Evolutionary conservation across 1,139 yeast species (phyloP).

Genomic region (Kodamaea alishanica): DNA sequence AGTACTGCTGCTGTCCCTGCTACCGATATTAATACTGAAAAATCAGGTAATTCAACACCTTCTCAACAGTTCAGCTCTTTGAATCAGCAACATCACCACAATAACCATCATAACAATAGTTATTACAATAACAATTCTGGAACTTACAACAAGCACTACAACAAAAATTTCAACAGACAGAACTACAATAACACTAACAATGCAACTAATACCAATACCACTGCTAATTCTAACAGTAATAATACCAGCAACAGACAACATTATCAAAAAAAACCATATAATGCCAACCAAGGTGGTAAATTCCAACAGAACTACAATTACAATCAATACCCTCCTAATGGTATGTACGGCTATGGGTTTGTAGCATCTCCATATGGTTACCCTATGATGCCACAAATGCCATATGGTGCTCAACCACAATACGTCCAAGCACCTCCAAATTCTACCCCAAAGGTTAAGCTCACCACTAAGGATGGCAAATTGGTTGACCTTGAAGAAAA

Average conservation of each 20-base stretch:
- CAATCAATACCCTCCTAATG: constrained; percentile 13
- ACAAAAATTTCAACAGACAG: constrained; percentile 3
- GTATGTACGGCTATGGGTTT: constrained; percentile 15
- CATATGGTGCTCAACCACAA: constrained; percentile 15
- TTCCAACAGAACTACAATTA: constrained; percentile 14
- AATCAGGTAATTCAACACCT: not conserved
- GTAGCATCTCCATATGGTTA: constrained; percentile 16
- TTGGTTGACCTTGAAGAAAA: constrained; percentile 45
- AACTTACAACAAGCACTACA: constrained; percentile 10
- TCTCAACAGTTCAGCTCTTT: not conserved
- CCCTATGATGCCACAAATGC: constrained; percentile 16
- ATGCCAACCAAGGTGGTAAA: constrained; percentile 5
- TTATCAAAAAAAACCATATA: constrained; percentile 8
- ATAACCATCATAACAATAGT: constrained; percentile 2
- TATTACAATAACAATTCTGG: constrained; percentile 6
- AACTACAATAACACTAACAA: constrained; percentile 5
- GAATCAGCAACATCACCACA: not conserved
- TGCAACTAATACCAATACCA: not conserved
- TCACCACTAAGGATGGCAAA: constrained; percentile 48
- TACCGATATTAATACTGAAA: constrained; percentile 1
- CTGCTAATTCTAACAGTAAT: constrained; percentile 1
- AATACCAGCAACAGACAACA: constrained; percentile 9
- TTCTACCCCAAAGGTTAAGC: constrained; percentile 25
- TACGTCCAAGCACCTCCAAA: constrained; percentile 15
- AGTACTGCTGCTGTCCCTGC: constrained; percentile 10